Base-by-base conservation (phyloP, 1,139 yeast species). In the Taphrina populina region DNA sequence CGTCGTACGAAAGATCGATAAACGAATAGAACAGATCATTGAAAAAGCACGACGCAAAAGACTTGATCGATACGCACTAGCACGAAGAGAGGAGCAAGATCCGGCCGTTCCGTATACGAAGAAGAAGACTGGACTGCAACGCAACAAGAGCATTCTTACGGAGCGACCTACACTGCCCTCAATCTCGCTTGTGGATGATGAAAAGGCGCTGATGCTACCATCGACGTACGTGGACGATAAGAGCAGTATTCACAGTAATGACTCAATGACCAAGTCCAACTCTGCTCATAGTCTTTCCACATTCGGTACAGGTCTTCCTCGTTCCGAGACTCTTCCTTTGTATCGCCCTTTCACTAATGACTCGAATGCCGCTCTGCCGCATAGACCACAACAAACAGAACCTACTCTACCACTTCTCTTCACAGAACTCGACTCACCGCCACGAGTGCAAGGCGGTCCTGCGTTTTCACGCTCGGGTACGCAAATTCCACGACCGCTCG, bases 1-100 rank as follows among this genome's bases (percentile, higher is more conserved):
- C 66, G 82, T 84, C 65, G 79, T 82, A 65, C 64, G 70, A 23
- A 71, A 77, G 47, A 79, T 82, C 58, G 82, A 82, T 66, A 71
- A 73, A 33, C 73, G 77, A 24, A 82, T 82, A n/a, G 73, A 79
- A 57, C 64, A 65, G 29, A 68, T 82, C 60, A 82, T 81, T 4
- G 69, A 70, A 58, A 73, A 71, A 60, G 72, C 78, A 63, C 82
- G 79, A 65, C 62, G 62, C 40, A 63, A 65, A 37, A n/a, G 56
- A 11, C 35, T 49, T 15, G 40, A 49, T 23, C 54, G 54, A 6
- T 49, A 49, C 32, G 54, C 54, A 20, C 54, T 33, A 11, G 44
- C 54, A 10, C 43, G 54, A 8, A 32, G 34, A 4, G 44, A 17
- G 15, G 54, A 37, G 6, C 36, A 32, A 6, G 41, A 27, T 3